Base-by-base conservation (phyloP, 176 grass and related monocot species). In the Oropetium thomaeum region DNA sequence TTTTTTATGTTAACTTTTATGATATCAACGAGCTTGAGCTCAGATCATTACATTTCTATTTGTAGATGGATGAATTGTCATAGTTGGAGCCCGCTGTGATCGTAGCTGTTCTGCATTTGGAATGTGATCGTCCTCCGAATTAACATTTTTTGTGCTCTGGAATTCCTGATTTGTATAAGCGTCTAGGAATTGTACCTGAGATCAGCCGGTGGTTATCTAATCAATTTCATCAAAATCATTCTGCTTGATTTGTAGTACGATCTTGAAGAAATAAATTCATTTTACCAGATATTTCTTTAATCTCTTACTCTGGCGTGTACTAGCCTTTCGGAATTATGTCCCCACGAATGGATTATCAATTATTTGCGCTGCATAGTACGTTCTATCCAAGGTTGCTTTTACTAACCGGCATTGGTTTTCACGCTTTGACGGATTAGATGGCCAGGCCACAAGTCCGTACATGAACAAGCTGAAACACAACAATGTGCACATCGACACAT, bases 41-140 rank as follows among this genome's bases (percentile, higher is more conserved):
- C 88, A 89, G 71, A 58, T 69, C 76, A 19, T 79, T 71, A 17
- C 63, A 58, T 87, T 88, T 93, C 47, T 88, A 93, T 69, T 82
- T 93, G 91, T 93, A 93, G 91, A 90, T 93, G 91, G 91, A 93
- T 93, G 88, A 93, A 66, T 81, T 87, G 30, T 69, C 68, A 3
- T 83, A 74, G 43, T 82, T 58, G 77, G 69, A 84, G 82, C 58
- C 71, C 73, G 87, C 72, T 65, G 71, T 71, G 77, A 82, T 73
- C 75, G 45, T 82, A 87, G 74, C 84, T 81, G 68, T 70, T 77
- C 43, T 38, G 60, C 43, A 27, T 65, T 81, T 45, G 75, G 65
- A 66, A 62, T 81, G 65, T 59, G 62, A 48, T 73, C 20, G 19
- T 40, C 13, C 19, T 84, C 75, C 63, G n/a, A 54, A 35, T 67